A percentile compares a stretch with the other conserved stretches of the same genome.
Evolutionary conservation across 176 grass and related monocot species (phyloP).

Genomic region (Musa acuminata): DNA sequence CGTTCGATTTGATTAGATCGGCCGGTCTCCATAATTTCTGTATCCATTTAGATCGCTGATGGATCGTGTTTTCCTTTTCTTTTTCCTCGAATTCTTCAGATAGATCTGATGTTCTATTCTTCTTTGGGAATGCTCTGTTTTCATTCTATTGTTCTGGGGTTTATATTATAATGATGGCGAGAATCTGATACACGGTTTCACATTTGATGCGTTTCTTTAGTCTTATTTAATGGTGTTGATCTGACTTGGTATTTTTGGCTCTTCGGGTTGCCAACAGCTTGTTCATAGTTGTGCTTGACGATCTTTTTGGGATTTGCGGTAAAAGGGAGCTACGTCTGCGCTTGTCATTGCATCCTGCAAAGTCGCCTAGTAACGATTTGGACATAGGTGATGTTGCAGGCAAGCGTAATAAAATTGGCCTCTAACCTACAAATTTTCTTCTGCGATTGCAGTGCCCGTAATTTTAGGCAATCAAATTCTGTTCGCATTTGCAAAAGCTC

Average conservation of each 20-base stretch:
- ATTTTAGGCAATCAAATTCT: too few relatives aligned
- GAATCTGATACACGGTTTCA: too few relatives aligned
- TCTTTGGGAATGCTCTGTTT: not conserved
- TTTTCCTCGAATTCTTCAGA: not conserved
- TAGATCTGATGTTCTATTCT: not conserved
- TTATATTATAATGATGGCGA: too few relatives aligned
- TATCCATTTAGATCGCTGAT: not conserved
- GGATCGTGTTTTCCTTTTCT: not conserved
- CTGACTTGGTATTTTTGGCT: not conserved
- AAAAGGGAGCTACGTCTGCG: not conserved
- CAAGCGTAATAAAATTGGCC: not conserved
- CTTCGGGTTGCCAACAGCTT: not conserved
- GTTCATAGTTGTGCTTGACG: not conserved
- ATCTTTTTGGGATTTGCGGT: not conserved
- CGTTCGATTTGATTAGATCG: not conserved
- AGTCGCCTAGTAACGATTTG: not conserved
- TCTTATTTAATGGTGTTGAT: not conserved
- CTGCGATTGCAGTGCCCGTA: not conserved
- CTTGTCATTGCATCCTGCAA: not conserved
- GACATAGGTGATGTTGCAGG: not conserved
- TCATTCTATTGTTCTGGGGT: not conserved
- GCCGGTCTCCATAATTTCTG: not conserved
- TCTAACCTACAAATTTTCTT: not conserved
- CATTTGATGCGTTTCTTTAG: not conserved
- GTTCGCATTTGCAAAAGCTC: not conserved